A percentile compares a stretch with the other conserved stretches of the same genome.
Evolutionary conservation across 352 stramenopile species (phyloP).

Genomic region (Pythium plurisporium): DNA sequence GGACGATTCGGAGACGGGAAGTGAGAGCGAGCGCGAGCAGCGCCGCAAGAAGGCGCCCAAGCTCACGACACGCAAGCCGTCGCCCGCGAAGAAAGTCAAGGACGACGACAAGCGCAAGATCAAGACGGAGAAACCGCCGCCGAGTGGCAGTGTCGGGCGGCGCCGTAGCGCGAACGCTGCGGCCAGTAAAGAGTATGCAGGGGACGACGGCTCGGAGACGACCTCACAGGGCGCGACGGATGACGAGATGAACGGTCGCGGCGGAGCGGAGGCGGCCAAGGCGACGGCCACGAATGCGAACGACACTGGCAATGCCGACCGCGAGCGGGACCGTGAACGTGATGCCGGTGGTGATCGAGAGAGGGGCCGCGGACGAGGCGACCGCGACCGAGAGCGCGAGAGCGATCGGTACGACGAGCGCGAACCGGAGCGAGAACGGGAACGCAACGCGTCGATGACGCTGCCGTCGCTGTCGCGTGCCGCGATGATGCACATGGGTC

Average conservation of each 20-base stretch:
- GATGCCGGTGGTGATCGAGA: background rate
- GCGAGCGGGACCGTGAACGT: background rate
- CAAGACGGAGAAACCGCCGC: slow-evolving; percentile 8
- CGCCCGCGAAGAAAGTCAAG: slow-evolving; percentile 3
- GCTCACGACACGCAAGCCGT: background rate
- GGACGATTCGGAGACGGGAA: slow-evolving; percentile 14
- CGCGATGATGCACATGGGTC: slow-evolving; percentile 32
- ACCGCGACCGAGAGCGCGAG: background rate
- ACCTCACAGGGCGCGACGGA: slow-evolving; percentile 19
- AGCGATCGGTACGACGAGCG: background rate
- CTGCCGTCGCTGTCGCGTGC: slow-evolving; percentile 44
- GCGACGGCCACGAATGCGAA: background rate
- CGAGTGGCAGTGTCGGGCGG: background rate
- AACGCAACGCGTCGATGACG: slow-evolving; percentile 23
- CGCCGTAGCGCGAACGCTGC: background rate
- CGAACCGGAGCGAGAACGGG: background rate
- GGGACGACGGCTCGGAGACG: slow-evolving; percentile 20
- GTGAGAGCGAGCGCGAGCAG: slow-evolving; percentile 12
- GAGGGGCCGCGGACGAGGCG: background rate
- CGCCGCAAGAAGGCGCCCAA: background rate
- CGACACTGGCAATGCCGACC: background rate
- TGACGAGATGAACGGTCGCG: slow-evolving; percentile 18
- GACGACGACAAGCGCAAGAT: slow-evolving; percentile 11
- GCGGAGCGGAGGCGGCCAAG: background rate
- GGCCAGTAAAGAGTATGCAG: background rate